Conservation (phyloP, 768 basidiomycete species). For the Agrocybe pediades region DNA sequence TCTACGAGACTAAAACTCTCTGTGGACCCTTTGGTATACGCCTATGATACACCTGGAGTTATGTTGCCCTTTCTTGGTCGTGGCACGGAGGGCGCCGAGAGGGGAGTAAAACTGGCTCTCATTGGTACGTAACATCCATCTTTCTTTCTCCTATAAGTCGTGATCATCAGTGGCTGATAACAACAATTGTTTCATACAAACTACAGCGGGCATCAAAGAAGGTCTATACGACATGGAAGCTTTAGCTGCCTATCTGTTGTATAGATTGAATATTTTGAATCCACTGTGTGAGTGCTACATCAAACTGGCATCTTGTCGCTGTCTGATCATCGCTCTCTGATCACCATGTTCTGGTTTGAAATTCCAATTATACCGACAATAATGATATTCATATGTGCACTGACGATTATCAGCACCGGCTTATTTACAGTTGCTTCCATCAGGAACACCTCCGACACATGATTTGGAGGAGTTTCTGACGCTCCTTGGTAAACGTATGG, state of each 20-base stretch:
- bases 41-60: conserved; percentile 94
- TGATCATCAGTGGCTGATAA: conserved; percentile 18
- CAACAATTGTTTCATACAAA: conserved; percentile 20
- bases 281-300: conserved; percentile 56
- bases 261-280: conserved; percentile 79
- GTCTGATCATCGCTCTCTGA: neutral
- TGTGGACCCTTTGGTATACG: conserved; percentile 81
- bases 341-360: no score
- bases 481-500: conserved; percentile 69
- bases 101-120: conserved; percentile 89
- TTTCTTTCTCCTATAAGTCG: conserved; percentile 10
- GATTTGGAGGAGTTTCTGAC: conserved; percentile 70
- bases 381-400: no score
- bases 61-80: conserved; percentile 94
- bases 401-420: conserved; percentile 59
- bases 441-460: conserved; percentile 54
- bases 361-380: conserved; percentile 1
- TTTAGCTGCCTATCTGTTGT: conserved; percentile 84
- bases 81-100: conserved; percentile 84
- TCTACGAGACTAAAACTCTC: conserved; percentile 89
- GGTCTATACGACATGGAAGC: conserved; percentile 85
- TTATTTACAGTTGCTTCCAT: conserved; percentile 64
- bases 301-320: conserved; percentile 1
- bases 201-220: conserved; percentile 90
- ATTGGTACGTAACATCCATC: conserved; percentile 67